phyloP scores from a whole-genome alignment of 345 rosid genomes.

The Triadica sebifera region DNA sequence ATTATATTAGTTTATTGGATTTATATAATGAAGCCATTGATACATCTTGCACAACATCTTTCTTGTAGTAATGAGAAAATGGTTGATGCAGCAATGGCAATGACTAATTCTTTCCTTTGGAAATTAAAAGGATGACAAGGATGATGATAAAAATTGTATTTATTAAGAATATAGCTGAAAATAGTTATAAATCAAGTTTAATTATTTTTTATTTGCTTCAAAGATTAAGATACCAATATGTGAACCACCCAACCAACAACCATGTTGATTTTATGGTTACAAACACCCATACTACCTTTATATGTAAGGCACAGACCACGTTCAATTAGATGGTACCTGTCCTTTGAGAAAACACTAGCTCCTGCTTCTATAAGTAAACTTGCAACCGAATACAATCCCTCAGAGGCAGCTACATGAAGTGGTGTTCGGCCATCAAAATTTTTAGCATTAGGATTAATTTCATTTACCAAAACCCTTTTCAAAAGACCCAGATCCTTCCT shows the following conservation, averaged over 20 bases:
- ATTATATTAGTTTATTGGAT: too few species aligned
- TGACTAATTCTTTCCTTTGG: too few species aligned
- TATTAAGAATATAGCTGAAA: neutral
- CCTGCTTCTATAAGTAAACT: constrained; percentile 58
- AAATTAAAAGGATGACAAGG: neutral
- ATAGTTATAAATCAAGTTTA: too few species aligned
- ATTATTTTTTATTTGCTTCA: too few species aligned
- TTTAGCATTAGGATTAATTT: constrained; percentile 66
- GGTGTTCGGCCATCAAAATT: constrained; percentile 74
- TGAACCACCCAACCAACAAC: neutral
- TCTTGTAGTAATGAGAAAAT: too few species aligned
- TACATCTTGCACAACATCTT: neutral
- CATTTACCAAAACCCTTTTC: constrained; percentile 52
- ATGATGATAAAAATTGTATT: too few species aligned
- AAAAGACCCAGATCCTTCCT: constrained; percentile 55
- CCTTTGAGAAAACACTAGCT: constrained; percentile 66
- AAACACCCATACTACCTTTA: too few species aligned
- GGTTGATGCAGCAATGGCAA: too few species aligned
- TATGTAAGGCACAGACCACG: too few species aligned
- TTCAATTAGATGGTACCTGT: constrained; percentile 41
- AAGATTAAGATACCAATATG: neutral
- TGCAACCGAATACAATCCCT: constrained; percentile 49
- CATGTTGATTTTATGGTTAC: neutral
- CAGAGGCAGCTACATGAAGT: constrained; percentile 80
- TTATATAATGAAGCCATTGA: neutral